These are phyloP conservation scores for Penicillium expansum DNA, from an alignment of 2,329 filamentous ascomycete genomes.

Conservation along the genomic window DNA sequence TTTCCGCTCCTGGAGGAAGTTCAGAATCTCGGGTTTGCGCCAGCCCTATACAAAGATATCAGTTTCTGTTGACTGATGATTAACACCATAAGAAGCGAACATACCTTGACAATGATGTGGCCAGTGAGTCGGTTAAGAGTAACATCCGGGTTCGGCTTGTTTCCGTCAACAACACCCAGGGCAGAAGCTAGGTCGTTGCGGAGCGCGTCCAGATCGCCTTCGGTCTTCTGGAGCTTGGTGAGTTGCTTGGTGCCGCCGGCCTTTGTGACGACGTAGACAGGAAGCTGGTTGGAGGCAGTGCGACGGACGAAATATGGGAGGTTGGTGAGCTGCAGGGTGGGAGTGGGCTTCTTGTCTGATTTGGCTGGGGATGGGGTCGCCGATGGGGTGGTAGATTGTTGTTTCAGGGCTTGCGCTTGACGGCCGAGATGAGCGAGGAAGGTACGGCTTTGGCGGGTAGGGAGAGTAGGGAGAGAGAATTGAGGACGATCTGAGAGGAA, in stretches of 20 bases:
- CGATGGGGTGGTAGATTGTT: conserved; percentile 34
- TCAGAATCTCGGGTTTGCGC: conserved; percentile 49
- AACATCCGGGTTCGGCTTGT: conserved; percentile 42
- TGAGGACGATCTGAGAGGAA: conserved; percentile 22
- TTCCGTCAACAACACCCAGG: conserved; percentile 54
- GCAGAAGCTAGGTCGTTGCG: conserved; percentile 60
- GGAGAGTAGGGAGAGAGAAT: conserved; percentile 18
- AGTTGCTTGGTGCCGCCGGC: conserved; percentile 71
- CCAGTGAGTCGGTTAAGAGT: conserved; percentile 61
- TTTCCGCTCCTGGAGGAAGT: conserved; percentile 49
- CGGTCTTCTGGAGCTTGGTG: conserved; percentile 74
- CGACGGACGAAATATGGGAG: conserved; percentile 70
- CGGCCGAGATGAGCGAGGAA: conserved; percentile 40
- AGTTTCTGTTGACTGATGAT: conserved; percentile 1
- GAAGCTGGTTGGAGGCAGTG: conserved; percentile 67
- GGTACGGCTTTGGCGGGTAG: conserved; percentile 34
- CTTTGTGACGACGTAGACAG: conserved; percentile 73
- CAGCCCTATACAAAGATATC: conserved; percentile 43
- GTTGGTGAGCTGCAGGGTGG: conserved; percentile 41
- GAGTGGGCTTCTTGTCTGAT: conserved; percentile 12
- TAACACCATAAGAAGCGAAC: neutral
- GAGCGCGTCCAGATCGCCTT: conserved; percentile 67
- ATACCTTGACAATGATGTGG: conserved; percentile 73
- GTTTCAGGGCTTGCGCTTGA: conserved; percentile 36
- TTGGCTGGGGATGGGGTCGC: conserved; percentile 18